phyloP scores from a whole-genome alignment of 495 filamentous ascomycete species.

The Margaritispora aquatica region DNA sequence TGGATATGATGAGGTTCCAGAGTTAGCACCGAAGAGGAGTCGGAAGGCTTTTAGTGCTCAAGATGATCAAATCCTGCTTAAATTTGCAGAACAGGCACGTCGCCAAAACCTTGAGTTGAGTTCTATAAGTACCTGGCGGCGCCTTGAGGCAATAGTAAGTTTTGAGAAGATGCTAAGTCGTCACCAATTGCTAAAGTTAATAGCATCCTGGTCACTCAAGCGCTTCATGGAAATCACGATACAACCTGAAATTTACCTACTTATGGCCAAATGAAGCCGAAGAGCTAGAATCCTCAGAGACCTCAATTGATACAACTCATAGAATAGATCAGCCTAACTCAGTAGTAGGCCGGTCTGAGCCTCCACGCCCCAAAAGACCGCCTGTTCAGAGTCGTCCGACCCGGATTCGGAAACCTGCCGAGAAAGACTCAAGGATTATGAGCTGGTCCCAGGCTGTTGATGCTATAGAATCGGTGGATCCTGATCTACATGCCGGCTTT shows the following conservation, averaged over 20 bases:
- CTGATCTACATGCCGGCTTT: constrained; percentile 17
- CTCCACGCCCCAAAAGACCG: not conserved
- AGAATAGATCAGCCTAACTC: not conserved
- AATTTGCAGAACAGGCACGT: constrained; percentile 5
- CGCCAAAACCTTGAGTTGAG: not conserved
- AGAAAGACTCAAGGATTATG: constrained; percentile 20
- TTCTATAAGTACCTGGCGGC: not conserved
- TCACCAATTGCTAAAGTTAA: not conserved
- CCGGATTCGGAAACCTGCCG: constrained; percentile 18
- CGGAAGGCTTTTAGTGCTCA: constrained; percentile 10
- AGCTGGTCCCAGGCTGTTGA: constrained; percentile 23
- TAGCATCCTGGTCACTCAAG: constrained; percentile 9
- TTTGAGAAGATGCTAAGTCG: not conserved
- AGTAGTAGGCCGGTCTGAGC: not conserved
- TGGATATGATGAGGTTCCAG: not conserved
- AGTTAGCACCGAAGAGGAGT: not conserved
- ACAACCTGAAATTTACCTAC: constrained; percentile 10
- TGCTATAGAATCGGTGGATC: constrained; percentile 18
- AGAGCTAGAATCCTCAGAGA: constrained; percentile 10
- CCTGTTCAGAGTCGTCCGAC: not conserved
- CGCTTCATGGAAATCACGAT: constrained; percentile 10
- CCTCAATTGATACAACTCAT: constrained; percentile 1
- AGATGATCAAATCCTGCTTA: constrained; percentile 16
- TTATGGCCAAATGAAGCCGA: not conserved
- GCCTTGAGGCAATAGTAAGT: constrained; percentile 15